Conservation (phyloP, 2,329 filamentous ascomycete genomes). For the Fusarium tuaranense region DNA sequence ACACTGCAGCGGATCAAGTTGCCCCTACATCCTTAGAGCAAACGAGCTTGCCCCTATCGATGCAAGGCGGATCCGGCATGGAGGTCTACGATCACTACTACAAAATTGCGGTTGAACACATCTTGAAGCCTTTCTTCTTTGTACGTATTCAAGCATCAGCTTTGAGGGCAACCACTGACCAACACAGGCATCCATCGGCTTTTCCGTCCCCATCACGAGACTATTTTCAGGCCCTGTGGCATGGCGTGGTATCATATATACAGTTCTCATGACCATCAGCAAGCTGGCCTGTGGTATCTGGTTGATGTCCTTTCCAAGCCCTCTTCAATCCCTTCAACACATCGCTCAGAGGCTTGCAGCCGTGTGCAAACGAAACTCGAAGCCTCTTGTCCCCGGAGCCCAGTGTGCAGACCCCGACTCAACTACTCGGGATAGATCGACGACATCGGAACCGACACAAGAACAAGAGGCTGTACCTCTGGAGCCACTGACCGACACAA, state of each 20-base stretch:
- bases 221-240: conserved; percentile 74
- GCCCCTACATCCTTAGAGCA: not conserved
- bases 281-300: conserved; percentile 72
- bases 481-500: not conserved
- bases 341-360: not conserved
- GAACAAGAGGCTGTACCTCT: not conserved
- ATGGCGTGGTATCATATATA: conserved; percentile 81
- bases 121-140: conserved; percentile 81
- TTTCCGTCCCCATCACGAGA: conserved; percentile 78
- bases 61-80: conserved; percentile 16
- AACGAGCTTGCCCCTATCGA: not conserved
- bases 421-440: not conserved
- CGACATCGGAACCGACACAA: not conserved
- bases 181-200: conserved; percentile 72
- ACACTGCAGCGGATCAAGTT: not conserved
- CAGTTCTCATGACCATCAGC: conserved; percentile 74
- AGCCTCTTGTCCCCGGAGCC: conserved; percentile 10
- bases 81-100: conserved; percentile 47
- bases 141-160: conserved; percentile 52
- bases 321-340: not conserved
- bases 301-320: conserved; percentile 54
- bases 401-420: conserved; percentile 19
- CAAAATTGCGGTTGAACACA: conserved; percentile 52
- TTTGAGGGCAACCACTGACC: not conserved
- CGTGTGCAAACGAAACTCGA: not conserved